Conservation (phyloP, 495 filamentous ascomycete genomes). For the Gamarada debralockiae region DNA sequence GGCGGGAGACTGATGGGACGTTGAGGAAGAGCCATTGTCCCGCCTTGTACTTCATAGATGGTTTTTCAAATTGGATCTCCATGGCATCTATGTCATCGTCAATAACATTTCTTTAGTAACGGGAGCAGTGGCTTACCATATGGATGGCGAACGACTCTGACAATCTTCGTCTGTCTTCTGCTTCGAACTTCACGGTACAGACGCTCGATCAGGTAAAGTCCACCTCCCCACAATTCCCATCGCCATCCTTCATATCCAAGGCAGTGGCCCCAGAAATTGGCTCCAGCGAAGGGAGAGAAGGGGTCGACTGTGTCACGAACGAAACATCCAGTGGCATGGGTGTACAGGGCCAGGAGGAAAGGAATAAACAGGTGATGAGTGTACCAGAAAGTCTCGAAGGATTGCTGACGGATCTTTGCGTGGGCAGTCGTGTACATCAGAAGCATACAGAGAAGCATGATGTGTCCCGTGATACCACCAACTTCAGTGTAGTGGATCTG, state of each 20-base stretch:
- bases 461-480: slow-evolving; percentile 91
- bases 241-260: slow-evolving; percentile 96
- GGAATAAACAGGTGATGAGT: slow-evolving; percentile 97
- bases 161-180: slow-evolving; percentile 79
- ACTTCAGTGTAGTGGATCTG: slow-evolving; percentile 89
- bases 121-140: slow-evolving; percentile 68
- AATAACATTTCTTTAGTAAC: background rate
- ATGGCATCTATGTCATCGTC: slow-evolving; percentile 93
- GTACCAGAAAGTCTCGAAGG: slow-evolving; percentile 99
- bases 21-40: slow-evolving; percentile 98
- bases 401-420: slow-evolving; percentile 89
- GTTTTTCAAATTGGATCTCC: slow-evolving; percentile 95
- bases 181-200: slow-evolving; percentile 88
- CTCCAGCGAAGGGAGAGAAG: slow-evolving; percentile 79
- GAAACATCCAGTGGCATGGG: slow-evolving; percentile 94
- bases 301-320: slow-evolving; percentile 70
- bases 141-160: slow-evolving; percentile 93
- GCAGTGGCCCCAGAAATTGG: slow-evolving; percentile 85
- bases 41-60: slow-evolving; percentile 96
- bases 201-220: slow-evolving; percentile 80
- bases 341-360: slow-evolving; percentile 90
- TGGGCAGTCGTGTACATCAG: slow-evolving; percentile 98
- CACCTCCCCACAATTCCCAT: slow-evolving; percentile 90
- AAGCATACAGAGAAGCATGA: slow-evolving; percentile 98
- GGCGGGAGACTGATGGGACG: slow-evolving; percentile 77